phyloP scores from a whole-genome alignment of 805 yeast genomes.

The Metschnikowia cerradonensis region DNA sequence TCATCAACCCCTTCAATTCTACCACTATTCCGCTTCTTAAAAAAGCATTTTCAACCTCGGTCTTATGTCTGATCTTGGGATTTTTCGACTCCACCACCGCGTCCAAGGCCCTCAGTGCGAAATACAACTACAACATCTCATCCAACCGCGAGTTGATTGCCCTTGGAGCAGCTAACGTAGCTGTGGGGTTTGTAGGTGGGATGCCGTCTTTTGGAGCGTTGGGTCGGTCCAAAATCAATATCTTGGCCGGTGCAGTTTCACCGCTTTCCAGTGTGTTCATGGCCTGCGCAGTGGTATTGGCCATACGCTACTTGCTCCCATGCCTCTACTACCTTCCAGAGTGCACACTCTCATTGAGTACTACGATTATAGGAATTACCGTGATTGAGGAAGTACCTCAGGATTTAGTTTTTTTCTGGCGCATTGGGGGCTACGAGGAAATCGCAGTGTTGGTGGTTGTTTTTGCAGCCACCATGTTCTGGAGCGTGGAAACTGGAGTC shows the following conservation, averaged over 20 bases:
- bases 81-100: slow-evolving; percentile 36
- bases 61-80: slow-evolving; percentile 31
- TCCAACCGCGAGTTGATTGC: slow-evolving; percentile 34
- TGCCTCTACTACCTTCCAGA: slow-evolving; percentile 25
- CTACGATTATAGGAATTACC: slow-evolving; percentile 47
- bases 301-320: slow-evolving; percentile 25
- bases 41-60: slow-evolving; percentile 26
- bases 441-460: slow-evolving; percentile 20
- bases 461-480: slow-evolving; percentile 26
- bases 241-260: slow-evolving; percentile 44
- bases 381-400: slow-evolving; percentile 51
- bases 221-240: slow-evolving; percentile 30
- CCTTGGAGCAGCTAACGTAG: slow-evolving; percentile 27
- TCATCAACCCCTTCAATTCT: slow-evolving; percentile 23
- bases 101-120: slow-evolving; percentile 28
- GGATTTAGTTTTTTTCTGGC: slow-evolving; percentile 20
- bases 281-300: slow-evolving; percentile 25
- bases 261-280: slow-evolving; percentile 39
- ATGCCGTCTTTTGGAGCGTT: slow-evolving; percentile 35
- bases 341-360: slow-evolving; percentile 33
- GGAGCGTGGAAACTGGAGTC: slow-evolving; percentile 40
- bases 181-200: slow-evolving; percentile 28
- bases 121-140: slow-evolving; percentile 29
- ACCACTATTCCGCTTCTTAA: slow-evolving; percentile 21
- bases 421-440: slow-evolving; percentile 23